These are phyloP conservation scores for Sphenostylis stenocarpa DNA, from an alignment of 306 rosid genomes.

Conservation along the genomic window DNA sequence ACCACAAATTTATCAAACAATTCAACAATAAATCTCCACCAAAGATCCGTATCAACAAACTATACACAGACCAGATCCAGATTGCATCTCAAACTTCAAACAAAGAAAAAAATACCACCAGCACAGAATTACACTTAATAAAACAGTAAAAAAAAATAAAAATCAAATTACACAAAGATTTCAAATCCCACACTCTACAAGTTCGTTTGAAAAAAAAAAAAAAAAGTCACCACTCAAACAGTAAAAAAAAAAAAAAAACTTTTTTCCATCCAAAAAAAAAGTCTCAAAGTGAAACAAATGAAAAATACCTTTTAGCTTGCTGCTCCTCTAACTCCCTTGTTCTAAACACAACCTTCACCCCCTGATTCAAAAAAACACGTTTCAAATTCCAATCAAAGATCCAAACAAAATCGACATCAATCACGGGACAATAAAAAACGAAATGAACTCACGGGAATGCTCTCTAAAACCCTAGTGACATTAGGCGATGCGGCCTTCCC, in stretches of 20 bases:
- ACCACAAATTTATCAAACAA: background rate
- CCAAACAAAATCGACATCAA: background rate
- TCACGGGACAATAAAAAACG: background rate
- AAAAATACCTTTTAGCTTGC: constrained; percentile 79
- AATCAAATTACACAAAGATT: constrained; percentile 8
- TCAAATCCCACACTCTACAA: background rate
- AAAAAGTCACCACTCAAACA: constrained; percentile 9
- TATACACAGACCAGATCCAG: constrained; percentile 27
- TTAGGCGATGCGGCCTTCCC: constrained; percentile 92
- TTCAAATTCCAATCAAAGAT: constrained; percentile 20
- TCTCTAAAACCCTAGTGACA: constrained; percentile 73
- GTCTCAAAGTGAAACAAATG: background rate
- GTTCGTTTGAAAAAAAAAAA: constrained; percentile 4
- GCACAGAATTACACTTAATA: background rate
- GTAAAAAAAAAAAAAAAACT: background rate
- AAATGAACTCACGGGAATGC: constrained; percentile 75
- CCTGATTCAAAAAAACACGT: constrained; percentile 43
- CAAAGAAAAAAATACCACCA: background rate
- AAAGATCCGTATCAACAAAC: constrained; percentile 15
- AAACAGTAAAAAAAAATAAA: background rate
- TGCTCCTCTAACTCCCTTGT: constrained; percentile 89
- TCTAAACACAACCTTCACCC: constrained; percentile 83
- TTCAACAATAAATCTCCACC: background rate
- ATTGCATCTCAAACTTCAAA: background rate
- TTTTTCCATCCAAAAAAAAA: no score